Evolutionary conservation across 768 basidiomycete species (phyloP).

Genomic region (Dioszegia crocea): DNA sequence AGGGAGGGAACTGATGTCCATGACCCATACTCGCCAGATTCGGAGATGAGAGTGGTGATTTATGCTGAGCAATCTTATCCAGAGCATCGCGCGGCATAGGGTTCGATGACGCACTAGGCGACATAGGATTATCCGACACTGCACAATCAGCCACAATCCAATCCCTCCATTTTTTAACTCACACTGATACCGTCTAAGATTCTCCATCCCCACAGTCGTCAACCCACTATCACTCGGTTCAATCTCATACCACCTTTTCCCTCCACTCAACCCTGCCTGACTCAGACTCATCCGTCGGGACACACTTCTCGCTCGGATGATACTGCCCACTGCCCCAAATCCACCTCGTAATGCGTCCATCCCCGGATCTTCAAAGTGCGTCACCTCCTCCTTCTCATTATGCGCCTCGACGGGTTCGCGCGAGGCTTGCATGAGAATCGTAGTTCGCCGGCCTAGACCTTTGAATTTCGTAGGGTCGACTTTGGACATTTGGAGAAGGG

Average conservation of each 20-base stretch:
- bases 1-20: conserved; percentile 1
- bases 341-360: conserved; percentile 87
- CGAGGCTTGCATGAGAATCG: conserved; percentile 84
- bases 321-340: conserved; percentile 84
- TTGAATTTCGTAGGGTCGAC: conserved; percentile 74
- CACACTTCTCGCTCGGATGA: conserved; percentile 57
- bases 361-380: conserved; percentile 79
- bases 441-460: conserved; percentile 77
- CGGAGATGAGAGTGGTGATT: conserved; percentile 4
- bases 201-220: conserved; percentile 51
- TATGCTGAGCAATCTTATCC: conserved; percentile 46
- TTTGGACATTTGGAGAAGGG: conserved; percentile 70
- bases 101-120: conserved; percentile 42
- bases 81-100: conserved; percentile 61
- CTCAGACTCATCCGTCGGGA: conserved; percentile 30
- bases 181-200: conserved; percentile 69
- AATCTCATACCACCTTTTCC: conserved; percentile 26
- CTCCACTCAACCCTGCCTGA: conserved; percentile 16
- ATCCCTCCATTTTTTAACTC: conserved; percentile 13
- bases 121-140: conserved; percentile 62
- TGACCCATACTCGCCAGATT: not conserved
- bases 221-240: conserved; percentile 29
- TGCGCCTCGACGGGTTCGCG: conserved; percentile 62
- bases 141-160: not conserved
- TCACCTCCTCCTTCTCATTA: conserved; percentile 64